phyloP scores from a whole-genome alignment of 1,284 basidiomycete genomes.

The Naganishia albida region DNA sequence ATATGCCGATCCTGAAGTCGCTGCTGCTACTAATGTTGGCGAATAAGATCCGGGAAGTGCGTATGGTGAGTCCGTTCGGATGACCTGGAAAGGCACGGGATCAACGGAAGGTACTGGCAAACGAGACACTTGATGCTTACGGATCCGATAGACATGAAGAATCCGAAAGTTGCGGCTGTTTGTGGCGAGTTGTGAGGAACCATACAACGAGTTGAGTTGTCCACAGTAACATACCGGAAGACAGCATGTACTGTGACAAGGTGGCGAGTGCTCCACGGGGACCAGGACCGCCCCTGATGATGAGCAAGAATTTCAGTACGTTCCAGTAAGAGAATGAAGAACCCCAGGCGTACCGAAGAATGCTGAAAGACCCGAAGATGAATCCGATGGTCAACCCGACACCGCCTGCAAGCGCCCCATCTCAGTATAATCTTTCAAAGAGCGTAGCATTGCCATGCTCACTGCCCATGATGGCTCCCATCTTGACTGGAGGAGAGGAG shows the following conservation, averaged over 20 bases:
- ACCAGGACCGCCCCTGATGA: constrained; percentile 74
- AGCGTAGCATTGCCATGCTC: constrained; percentile 30
- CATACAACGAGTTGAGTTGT: neutral
- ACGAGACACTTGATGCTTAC: constrained; percentile 38
- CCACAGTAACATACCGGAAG: constrained; percentile 37
- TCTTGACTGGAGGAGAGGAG: constrained; percentile 60
- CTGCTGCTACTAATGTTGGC: constrained; percentile 25
- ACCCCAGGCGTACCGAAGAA: constrained; percentile 66
- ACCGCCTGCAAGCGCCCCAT: constrained; percentile 58
- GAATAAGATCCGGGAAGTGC: constrained; percentile 35
- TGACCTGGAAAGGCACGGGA: constrained; percentile 41
- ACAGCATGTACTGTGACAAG: constrained; percentile 88
- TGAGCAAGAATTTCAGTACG: neutral
- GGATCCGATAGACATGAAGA: constrained; percentile 55
- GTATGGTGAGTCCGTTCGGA: constrained; percentile 47
- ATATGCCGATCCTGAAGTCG: constrained; percentile 30
- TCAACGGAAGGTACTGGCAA: neutral
- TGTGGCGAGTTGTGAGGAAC: neutral
- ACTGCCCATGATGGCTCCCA: constrained; percentile 85
- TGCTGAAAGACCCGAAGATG: constrained; percentile 87
- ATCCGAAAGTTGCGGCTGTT: constrained; percentile 52
- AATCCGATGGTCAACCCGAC: constrained; percentile 95
- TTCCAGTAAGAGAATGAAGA: too few species aligned
- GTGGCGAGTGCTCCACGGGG: constrained; percentile 82
- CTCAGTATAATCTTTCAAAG: neutral